These are phyloP conservation scores for Tephrocybe sp. DNA, from an alignment of 768 basidiomycete genomes.

Conservation along the genomic window DNA sequence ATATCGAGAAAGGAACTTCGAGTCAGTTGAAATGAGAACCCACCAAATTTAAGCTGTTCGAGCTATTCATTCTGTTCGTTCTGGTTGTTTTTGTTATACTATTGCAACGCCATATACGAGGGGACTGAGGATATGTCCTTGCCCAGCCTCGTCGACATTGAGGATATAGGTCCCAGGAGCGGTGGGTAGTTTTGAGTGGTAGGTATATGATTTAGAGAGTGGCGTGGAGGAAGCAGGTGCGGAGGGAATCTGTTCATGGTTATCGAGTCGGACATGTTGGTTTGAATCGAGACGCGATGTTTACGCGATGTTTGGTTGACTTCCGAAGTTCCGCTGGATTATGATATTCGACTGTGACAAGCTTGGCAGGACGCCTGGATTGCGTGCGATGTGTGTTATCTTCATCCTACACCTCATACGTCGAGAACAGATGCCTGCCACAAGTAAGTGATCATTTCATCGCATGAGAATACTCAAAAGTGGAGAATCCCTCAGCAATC, in stretches of 20 bases:
- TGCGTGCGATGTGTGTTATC: too few species aligned
- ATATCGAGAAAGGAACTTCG: background rate
- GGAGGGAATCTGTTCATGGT: slow-evolving; percentile 45
- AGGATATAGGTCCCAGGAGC: slow-evolving; percentile 83
- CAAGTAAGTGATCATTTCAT: too few species aligned
- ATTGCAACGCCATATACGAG: slow-evolving; percentile 92
- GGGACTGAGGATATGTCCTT: slow-evolving; percentile 94
- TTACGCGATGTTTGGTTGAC: slow-evolving; percentile 18
- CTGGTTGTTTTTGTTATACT: slow-evolving; percentile 66
- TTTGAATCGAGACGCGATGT: slow-evolving; percentile 15
- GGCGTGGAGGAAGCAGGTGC: slow-evolving; percentile 57
- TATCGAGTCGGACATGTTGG: slow-evolving; percentile 11
- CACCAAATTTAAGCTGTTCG: slow-evolving; percentile 87
- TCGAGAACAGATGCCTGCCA: too few species aligned
- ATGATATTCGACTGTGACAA: too few species aligned
- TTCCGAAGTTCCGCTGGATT: background rate
- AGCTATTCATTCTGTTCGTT: too few species aligned
- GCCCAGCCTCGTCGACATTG: slow-evolving; percentile 98
- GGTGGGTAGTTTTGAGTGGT: slow-evolving; percentile 73
- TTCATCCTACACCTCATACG: too few species aligned
- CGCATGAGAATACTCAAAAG: too few species aligned
- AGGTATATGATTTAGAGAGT: slow-evolving; percentile 70
- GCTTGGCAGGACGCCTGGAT: too few species aligned
- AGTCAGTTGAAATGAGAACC: slow-evolving; percentile 9
- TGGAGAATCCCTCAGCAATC: too few species aligned